Percentiles rank a stretch among this genome's conserved stretches.
These are phyloP conservation scores for Russula vinacea DNA, from an alignment of 768 basidiomycete species.

Conservation along the genomic window DNA sequence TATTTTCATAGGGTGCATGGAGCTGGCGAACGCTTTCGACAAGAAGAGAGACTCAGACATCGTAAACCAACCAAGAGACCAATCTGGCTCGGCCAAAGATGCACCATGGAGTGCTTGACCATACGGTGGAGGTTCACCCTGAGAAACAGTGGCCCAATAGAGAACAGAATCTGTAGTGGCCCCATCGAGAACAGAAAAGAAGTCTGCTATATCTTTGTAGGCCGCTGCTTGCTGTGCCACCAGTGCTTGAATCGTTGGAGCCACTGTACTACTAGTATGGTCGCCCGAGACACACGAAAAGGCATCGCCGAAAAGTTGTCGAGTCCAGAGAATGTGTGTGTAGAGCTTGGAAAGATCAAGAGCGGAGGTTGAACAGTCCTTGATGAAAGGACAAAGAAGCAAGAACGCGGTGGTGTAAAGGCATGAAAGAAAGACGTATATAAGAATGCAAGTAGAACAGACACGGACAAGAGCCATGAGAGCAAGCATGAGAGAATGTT, in stretches of 20 bases:
- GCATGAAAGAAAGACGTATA: conserved; percentile 23
- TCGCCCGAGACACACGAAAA: neutral
- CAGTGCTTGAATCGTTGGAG: conserved; percentile 12
- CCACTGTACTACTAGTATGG: neutral
- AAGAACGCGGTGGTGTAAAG: conserved; percentile 29
- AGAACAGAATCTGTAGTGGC: conserved; percentile 5
- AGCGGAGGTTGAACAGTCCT: conserved; percentile 22
- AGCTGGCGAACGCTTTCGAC: conserved; percentile 65
- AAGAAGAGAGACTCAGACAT: conserved; percentile 41
- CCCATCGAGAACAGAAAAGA: conserved; percentile 15
- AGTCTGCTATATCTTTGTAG: conserved; percentile 17
- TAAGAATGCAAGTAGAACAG: conserved; percentile 15
- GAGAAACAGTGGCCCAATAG: conserved; percentile 17
- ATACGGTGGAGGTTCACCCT: neutral
- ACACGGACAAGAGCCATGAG: conserved; percentile 11
- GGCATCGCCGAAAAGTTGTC: conserved; percentile 3
- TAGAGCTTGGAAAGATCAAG: conserved; percentile 18
- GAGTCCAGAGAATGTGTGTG: conserved; percentile 13
- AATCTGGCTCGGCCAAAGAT: conserved; percentile 14
- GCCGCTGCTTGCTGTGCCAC: conserved; percentile 12
- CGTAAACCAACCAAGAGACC: conserved; percentile 12
- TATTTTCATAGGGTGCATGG: conserved; percentile 70
- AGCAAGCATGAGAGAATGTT: neutral
- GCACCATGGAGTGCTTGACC: neutral
- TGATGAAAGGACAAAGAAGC: conserved; percentile 28